Evolutionary conservation across 768 basidiomycete species (phyloP).

Genomic region (Erythrobasidium yunnanense): DNA sequence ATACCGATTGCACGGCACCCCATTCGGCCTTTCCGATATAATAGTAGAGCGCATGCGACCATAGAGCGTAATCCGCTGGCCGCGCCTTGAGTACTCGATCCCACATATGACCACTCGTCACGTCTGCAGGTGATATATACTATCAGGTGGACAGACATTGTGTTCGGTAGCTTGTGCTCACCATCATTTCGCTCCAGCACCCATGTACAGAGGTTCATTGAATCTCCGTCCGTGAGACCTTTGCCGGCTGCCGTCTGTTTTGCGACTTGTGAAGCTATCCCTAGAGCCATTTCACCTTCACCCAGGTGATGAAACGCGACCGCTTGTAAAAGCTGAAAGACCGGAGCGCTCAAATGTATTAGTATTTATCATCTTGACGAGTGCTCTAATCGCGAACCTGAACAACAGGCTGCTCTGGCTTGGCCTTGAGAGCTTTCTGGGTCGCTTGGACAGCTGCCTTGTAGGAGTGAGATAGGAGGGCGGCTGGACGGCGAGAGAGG

Average conservation of each 20-base stretch:
- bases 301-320: not conserved
- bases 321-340: not conserved
- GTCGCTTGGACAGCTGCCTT: not conserved
- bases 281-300: not conserved
- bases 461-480: not conserved
- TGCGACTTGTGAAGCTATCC: not conserved
- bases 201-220: constrained; percentile 3
- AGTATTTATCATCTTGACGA: too few species aligned
- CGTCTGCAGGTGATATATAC: too few species aligned
- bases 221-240: not conserved
- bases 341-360: too few species aligned
- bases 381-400: not conserved
- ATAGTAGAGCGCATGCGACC: too few species aligned
- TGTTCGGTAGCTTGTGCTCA: too few species aligned
- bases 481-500: not conserved
- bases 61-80: too few species aligned
- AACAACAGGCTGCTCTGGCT: not conserved
- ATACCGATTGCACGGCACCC: too few species aligned
- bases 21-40: too few species aligned
- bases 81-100: too few species aligned
- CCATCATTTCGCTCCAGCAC: not conserved
- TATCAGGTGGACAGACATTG: too few species aligned
- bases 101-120: too few species aligned
- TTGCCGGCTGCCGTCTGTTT: constrained; percentile 4
- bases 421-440: not conserved